Conservation (phyloP, 2,329 filamentous ascomycete genomes). For the Venturiaceae sp. region DNA sequence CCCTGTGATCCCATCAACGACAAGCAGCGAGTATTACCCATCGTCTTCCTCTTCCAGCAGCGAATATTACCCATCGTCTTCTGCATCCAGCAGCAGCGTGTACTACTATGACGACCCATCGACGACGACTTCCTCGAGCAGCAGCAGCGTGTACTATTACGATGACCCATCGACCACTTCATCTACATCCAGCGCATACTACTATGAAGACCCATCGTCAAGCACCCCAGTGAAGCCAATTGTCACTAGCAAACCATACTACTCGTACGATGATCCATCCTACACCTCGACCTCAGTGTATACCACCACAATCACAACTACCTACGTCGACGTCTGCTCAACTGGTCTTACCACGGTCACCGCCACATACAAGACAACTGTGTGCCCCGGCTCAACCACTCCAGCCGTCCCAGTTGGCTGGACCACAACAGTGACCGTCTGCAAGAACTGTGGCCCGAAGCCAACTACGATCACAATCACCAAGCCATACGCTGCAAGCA, state of each 20-base stretch:
- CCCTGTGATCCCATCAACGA: background rate
- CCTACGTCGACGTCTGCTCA: slow-evolving; percentile 22
- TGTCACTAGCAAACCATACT: background rate
- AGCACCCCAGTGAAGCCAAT: background rate
- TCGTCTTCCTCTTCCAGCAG: background rate
- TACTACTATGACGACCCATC: background rate
- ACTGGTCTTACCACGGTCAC: slow-evolving; percentile 23
- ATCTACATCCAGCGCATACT: background rate
- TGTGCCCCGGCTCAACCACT: slow-evolving; percentile 15
- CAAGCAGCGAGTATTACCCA: background rate
- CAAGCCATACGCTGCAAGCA: background rate
- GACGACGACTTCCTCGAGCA: background rate
- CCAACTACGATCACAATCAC: slow-evolving; percentile 13
- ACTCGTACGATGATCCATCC: background rate
- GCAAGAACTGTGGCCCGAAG: slow-evolving; percentile 16
- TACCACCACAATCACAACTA: slow-evolving; percentile 10
- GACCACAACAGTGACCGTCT: slow-evolving; percentile 19
- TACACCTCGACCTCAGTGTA: background rate
- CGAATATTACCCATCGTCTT: background rate
- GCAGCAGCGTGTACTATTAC: background rate
- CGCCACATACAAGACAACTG: slow-evolving; percentile 20
- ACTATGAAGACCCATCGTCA: background rate
- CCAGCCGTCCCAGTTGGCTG: slow-evolving; percentile 16
- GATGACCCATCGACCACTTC: background rate
- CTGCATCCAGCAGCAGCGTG: background rate